Conservation (phyloP, 345 rosid species). For the Turritis glabra region DNA sequence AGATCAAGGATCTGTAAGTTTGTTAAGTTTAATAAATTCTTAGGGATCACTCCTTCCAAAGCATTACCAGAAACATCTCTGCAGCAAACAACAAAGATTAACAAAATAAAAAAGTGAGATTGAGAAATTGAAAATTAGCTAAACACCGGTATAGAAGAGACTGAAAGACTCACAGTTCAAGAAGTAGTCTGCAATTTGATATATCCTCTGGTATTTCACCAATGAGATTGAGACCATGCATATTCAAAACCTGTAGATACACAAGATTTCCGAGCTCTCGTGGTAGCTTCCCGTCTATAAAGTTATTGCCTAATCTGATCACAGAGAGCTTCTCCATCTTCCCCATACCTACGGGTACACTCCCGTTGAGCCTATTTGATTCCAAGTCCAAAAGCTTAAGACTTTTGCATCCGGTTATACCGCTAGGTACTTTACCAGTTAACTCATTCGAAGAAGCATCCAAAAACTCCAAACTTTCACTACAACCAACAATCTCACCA, state of each 20-base stretch:
- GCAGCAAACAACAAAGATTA: constrained; percentile 53
- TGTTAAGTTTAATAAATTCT: constrained; percentile 61
- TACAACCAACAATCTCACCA: constrained; percentile 46
- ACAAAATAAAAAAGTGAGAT: constrained; percentile 17
- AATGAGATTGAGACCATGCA: constrained; percentile 69
- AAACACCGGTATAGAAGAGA: neutral
- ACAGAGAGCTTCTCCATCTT: constrained; percentile 60
- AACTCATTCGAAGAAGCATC: constrained; percentile 80
- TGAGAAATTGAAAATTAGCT: neutral
- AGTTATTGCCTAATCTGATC: constrained; percentile 73
- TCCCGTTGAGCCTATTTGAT: constrained; percentile 67
- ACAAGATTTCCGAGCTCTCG: constrained; percentile 59
- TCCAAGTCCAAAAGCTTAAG: constrained; percentile 80
- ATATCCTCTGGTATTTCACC: constrained; percentile 67
- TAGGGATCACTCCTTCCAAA: constrained; percentile 69
- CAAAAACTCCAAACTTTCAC: constrained; percentile 57
- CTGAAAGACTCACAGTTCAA: constrained; percentile 46
- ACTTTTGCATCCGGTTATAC: constrained; percentile 64
- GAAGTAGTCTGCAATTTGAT: constrained; percentile 59
- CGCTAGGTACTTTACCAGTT: constrained; percentile 59
- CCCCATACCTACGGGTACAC: constrained; percentile 55
- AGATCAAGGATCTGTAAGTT: constrained; percentile 75
- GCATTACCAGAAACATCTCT: constrained; percentile 87
- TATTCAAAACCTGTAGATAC: constrained; percentile 68
- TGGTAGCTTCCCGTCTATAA: constrained; percentile 63